These are phyloP conservation scores for Flaveria floridana DNA, from an alignment of 140 eudicot species.

Conservation along the genomic window DNA sequence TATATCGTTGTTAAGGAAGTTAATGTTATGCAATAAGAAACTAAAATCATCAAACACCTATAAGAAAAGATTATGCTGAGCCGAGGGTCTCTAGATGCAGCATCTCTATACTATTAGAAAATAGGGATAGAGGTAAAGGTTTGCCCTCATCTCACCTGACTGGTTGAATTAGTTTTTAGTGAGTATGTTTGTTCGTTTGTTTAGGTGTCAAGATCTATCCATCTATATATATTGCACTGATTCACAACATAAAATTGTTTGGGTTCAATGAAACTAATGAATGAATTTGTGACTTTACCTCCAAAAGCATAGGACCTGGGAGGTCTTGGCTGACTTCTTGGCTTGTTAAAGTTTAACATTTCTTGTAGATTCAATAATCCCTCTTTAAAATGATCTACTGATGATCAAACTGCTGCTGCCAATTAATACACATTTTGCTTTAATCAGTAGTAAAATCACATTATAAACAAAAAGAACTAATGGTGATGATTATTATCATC, in stretches of 20 bases:
- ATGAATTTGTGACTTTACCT: constrained; percentile 40
- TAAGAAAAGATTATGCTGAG: no score
- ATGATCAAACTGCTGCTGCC: constrained; percentile 26
- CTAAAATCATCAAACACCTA: not conserved
- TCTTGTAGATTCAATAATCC: constrained; percentile 27
- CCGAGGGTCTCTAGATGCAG: no score
- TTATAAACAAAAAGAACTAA: not conserved
- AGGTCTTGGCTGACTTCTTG: constrained; percentile 66
- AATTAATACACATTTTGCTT: constrained; percentile 18
- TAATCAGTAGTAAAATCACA: constrained; percentile 19
- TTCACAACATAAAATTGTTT: not conserved
- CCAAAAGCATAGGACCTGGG: constrained; percentile 73
- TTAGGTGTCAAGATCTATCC: not conserved
- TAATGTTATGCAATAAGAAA: constrained; percentile 13
- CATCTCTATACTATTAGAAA: no score
- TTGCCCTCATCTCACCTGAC: no score
- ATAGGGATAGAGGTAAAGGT: no score
- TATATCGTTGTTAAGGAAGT: not conserved
- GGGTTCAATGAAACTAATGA: not conserved
- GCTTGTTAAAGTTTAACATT: constrained; percentile 64
- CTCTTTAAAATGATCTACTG: constrained; percentile 15
- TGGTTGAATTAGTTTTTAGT: no score
- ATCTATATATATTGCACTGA: not conserved
- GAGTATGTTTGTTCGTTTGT: no score
- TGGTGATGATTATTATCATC: not conserved